These are phyloP conservation scores for Trifolium pratense DNA, from an alignment of 306 rosid species.

Conservation along the genomic window DNA sequence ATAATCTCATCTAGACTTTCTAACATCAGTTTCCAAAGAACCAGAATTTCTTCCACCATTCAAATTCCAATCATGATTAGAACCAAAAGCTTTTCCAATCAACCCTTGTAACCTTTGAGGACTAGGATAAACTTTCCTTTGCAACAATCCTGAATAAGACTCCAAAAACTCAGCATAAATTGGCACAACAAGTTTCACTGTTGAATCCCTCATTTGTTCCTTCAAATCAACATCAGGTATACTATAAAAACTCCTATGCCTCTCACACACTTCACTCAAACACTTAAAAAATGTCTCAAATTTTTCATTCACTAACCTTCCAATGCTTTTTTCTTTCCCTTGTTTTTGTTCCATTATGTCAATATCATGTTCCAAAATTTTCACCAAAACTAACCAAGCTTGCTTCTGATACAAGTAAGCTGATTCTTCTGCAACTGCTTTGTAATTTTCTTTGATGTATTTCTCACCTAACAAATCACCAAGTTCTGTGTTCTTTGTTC, in stretches of 20 bases:
- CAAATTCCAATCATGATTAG: conserved; percentile 50
- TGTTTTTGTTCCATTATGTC: conserved; percentile 36
- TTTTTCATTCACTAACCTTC: conserved; percentile 48
- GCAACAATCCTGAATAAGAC: conserved; percentile 51
- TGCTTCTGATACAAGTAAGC: conserved; percentile 80
- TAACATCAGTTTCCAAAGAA: conserved; percentile 47
- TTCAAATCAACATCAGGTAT: conserved; percentile 73
- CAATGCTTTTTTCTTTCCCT: conserved; percentile 54
- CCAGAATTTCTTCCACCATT: conserved; percentile 47
- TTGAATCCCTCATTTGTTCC: conserved; percentile 75
- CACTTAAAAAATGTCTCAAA: conserved; percentile 65
- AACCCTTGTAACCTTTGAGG: conserved; percentile 58
- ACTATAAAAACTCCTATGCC: conserved; percentile 55
- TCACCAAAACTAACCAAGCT: conserved; percentile 68
- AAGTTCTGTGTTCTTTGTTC: conserved; percentile 77
- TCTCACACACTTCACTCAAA: conserved; percentile 58
- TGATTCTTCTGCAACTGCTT: conserved; percentile 69
- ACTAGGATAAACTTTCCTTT: conserved; percentile 53
- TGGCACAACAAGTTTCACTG: conserved; percentile 58
- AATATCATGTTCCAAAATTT: conserved; percentile 59
- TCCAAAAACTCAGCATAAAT: conserved; percentile 63
- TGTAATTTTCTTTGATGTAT: conserved; percentile 59
- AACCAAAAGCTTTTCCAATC: conserved; percentile 57
- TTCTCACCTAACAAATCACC: conserved; percentile 71
- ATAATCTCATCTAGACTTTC: conserved; percentile 44